Evolutionary conservation across 306 rosid species (phyloP).

Genomic region (Pyrus pyrifolia): DNA sequence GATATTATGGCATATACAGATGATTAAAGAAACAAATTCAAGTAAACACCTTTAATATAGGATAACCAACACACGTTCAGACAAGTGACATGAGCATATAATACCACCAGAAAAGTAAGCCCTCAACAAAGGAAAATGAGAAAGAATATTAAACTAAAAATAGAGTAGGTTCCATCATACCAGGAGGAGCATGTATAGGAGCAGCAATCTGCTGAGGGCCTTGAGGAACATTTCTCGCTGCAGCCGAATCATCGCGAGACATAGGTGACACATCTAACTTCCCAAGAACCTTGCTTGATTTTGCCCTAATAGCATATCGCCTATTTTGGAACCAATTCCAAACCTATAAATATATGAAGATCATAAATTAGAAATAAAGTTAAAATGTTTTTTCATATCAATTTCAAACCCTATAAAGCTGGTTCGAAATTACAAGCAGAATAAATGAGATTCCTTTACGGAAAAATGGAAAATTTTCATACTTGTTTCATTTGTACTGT

Average conservation of each 20-base stretch:
- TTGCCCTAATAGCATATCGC: conserved; percentile 88
- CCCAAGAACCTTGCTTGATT: conserved; percentile 67
- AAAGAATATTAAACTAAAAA: background rate
- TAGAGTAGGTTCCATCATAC: conserved; percentile 29
- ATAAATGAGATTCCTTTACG: background rate
- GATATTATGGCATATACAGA: background rate
- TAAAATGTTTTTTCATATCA: background rate
- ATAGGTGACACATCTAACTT: conserved; percentile 71
- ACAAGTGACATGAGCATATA: background rate
- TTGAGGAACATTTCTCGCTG: conserved; percentile 58
- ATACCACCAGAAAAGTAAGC: background rate
- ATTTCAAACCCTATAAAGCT: background rate
- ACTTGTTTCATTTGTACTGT: conserved; percentile 95
- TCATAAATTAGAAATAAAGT: background rate
- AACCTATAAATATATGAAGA: conserved; percentile 42
- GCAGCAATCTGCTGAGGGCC: conserved; percentile 58
- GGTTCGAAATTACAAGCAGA: background rate
- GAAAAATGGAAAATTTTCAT: conserved; percentile 19
- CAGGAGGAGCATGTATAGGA: conserved; percentile 64
- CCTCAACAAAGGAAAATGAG: background rate
- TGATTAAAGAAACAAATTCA: background rate
- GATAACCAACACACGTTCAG: background rate
- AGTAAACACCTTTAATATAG: conserved; percentile 8
- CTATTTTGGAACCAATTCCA: conserved; percentile 99
- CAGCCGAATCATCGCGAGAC: conserved; percentile 59